Percentiles rank a stretch among this genome's conserved stretches.
Conservation (phyloP, 176 grass and related monocot genomes). For the Carex parvula region DNA sequence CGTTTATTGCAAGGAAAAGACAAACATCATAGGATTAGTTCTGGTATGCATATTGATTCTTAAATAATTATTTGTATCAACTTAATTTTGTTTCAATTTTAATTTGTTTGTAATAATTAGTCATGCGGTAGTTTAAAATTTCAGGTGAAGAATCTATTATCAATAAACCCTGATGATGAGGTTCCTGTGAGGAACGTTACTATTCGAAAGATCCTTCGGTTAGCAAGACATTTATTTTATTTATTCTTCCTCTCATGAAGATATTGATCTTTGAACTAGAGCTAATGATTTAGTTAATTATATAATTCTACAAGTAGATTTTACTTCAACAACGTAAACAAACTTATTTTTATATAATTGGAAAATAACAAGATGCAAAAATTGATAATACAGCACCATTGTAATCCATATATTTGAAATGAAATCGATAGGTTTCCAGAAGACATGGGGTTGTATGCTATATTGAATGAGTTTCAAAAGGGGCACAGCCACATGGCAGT, state of each 20-base stretch:
- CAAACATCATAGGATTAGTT: constrained; percentile 73
- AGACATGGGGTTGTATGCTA: constrained; percentile 79
- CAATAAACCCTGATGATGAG: constrained; percentile 56
- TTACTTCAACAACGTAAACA: not conserved
- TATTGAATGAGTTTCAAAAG: constrained; percentile 93
- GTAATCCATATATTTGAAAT: constrained; percentile 18
- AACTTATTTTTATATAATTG: constrained; percentile 2
- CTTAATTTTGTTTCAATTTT: not conserved
- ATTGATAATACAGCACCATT: not conserved
- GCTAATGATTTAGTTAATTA: too few relatives aligned
- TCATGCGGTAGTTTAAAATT: constrained; percentile 22
- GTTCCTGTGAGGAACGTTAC: constrained; percentile 76
- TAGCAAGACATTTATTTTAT: constrained; percentile 13
- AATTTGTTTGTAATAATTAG: not conserved
- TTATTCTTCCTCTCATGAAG: not conserved
- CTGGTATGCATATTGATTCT: not conserved
- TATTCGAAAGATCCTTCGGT: constrained; percentile 78
- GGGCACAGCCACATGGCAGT: constrained; percentile 92
- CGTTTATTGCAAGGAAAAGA: constrained; percentile 62
- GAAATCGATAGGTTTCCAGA: constrained; percentile 46
- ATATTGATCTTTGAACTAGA: too few relatives aligned
- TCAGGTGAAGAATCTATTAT: constrained; percentile 86
- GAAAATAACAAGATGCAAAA: not conserved
- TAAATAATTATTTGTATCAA: not conserved
- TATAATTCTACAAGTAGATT: not conserved